Evolutionary conservation across 2,329 filamentous ascomycete species (phyloP).

Genomic region (Zasmidium citrigriseum): DNA sequence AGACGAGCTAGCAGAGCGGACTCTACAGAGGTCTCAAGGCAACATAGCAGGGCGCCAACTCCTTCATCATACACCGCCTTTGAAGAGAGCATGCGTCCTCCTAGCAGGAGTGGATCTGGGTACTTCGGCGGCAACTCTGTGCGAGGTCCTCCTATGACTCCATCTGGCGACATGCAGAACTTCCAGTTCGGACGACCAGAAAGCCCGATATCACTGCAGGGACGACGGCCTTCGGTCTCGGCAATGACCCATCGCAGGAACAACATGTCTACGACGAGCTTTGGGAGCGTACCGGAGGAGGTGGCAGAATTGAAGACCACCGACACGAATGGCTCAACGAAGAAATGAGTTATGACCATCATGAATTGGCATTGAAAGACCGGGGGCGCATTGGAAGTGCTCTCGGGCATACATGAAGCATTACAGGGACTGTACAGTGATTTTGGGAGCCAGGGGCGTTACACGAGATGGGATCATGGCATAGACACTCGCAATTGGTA

Average conservation of each 20-base stretch:
- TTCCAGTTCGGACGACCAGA: not conserved
- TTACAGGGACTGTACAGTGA: no score
- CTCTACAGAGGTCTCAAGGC: not conserved
- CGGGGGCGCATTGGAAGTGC: no score
- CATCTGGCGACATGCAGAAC: not conserved
- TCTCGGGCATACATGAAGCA: no score
- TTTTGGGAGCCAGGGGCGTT: no score
- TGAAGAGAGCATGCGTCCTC: not conserved
- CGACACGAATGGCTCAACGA: not conserved
- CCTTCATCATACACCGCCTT: not conserved
- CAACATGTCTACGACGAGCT: not conserved
- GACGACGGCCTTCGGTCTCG: not conserved
- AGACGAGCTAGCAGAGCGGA: not conserved
- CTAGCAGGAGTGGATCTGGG: not conserved
- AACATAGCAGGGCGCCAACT: not conserved
- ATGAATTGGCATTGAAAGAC: not conserved
- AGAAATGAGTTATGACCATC: not conserved
- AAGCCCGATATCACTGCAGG: not conserved
- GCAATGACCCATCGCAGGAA: not conserved
- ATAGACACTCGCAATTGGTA: no score
- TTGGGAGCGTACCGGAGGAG: not conserved
- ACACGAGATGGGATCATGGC: no score
- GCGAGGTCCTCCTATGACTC: not conserved
- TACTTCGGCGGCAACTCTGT: not conserved
- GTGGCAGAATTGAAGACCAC: not conserved